phyloP scores from a whole-genome alignment of 345 rosid genomes.

The Lenwebbia sp. region DNA sequence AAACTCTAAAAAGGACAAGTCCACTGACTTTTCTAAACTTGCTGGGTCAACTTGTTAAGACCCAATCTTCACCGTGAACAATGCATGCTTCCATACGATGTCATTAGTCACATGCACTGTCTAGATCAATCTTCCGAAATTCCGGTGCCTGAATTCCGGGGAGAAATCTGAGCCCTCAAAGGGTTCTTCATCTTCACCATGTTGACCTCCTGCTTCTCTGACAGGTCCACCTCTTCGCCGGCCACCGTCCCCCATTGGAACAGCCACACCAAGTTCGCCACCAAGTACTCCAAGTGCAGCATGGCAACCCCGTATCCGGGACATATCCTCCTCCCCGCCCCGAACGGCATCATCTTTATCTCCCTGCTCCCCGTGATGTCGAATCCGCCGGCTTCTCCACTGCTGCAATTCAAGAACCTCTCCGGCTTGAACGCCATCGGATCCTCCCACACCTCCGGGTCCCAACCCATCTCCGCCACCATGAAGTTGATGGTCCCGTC shows the following conservation, averaged over 20 bases:
- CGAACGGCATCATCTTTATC: slow-evolving; percentile 8
- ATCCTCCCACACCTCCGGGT: slow-evolving; percentile 4
- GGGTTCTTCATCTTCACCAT: slow-evolving; percentile 4
- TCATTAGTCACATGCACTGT: no score
- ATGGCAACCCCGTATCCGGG: background rate
- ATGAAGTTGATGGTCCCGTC: slow-evolving; percentile 4
- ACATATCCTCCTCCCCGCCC: slow-evolving; percentile 5
- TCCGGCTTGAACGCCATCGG: slow-evolving; percentile 4
- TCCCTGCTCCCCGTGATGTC: slow-evolving; percentile 1
- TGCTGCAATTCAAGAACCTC: slow-evolving; percentile 1
- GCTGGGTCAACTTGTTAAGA: no score
- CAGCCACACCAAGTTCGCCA: background rate
- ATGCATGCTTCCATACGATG: no score
- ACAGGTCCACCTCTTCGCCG: background rate
- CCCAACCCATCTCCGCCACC: slow-evolving; percentile 4
- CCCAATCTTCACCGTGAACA: no score
- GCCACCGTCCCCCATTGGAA: background rate
- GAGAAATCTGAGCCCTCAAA: background rate
- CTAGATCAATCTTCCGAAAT: no score
- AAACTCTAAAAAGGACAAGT: no score
- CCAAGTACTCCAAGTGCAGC: slow-evolving; percentile 3
- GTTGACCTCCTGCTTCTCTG: background rate
- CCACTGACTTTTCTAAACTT: no score
- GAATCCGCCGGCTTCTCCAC: no score
- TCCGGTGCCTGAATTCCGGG: background rate